Conservation (phyloP, 2,329 filamentous ascomycete species). For the Paramyrothecium roridum region DNA sequence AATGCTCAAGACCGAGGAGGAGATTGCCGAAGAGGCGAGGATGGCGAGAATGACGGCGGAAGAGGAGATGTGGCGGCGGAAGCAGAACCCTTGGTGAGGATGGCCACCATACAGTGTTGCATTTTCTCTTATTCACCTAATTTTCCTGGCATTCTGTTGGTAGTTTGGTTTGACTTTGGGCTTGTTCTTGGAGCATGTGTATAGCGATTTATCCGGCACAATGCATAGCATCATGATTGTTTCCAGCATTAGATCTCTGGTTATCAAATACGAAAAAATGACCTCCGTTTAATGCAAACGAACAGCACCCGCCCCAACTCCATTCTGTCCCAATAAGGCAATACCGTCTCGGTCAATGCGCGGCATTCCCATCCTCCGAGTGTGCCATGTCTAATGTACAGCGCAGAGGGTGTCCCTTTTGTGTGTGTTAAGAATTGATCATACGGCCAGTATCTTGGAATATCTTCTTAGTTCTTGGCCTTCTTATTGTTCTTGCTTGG, state of each 20-base stretch:
- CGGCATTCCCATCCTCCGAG: background rate
- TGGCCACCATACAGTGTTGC: background rate
- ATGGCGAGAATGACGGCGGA: conserved; percentile 34
- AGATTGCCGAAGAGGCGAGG: conserved; percentile 42
- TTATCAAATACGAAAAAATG: background rate
- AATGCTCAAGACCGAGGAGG: conserved; percentile 40
- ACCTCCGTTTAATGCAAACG: background rate
- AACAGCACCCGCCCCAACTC: background rate
- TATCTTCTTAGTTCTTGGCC: conserved; percentile 52
- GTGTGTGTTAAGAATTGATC: background rate
- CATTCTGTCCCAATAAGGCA: background rate
- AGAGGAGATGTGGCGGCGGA: conserved; percentile 46
- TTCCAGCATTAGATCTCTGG: background rate
- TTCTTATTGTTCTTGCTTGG: conserved; percentile 59
- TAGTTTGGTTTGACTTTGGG: background rate
- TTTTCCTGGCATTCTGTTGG: background rate
- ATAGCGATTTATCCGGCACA: background rate
- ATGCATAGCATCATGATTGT: background rate
- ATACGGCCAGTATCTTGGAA: background rate
- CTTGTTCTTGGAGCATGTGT: background rate
- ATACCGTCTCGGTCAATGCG: background rate
- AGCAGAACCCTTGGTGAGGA: conserved; percentile 30
- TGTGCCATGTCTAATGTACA: background rate
- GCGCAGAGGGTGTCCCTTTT: background rate
- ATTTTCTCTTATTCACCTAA: background rate